These are phyloP conservation scores for Cladophialophora yegresii DNA, from an alignment of 2,329 filamentous ascomycete genomes.

Conservation along the genomic window DNA sequence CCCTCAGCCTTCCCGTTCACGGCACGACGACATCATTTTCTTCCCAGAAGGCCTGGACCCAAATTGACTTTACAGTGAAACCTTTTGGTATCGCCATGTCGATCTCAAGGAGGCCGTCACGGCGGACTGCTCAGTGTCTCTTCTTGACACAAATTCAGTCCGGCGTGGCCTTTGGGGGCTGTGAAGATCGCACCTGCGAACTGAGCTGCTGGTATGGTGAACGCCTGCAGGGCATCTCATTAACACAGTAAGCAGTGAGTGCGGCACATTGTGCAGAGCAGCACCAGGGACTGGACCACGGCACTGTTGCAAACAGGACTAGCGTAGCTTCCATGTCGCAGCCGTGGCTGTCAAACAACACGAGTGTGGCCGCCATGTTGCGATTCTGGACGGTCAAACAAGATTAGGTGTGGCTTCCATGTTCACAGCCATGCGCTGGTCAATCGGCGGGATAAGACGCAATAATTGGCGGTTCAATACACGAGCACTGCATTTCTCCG, in stretches of 20 bases:
- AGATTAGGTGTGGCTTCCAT: not conserved
- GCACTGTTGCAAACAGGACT: not conserved
- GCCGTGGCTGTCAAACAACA: constrained; percentile 2
- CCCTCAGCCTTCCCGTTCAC: not conserved
- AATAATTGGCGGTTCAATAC: not conserved
- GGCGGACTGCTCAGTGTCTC: not conserved
- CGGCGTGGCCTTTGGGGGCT: too few relatives aligned
- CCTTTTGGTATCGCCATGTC: not conserved
- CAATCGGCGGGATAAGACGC: not conserved
- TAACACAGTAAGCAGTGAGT: not conserved
- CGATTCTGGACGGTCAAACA: too few relatives aligned
- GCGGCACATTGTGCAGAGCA: not conserved
- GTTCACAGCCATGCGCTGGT: constrained; percentile 3
- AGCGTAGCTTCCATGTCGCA: not conserved
- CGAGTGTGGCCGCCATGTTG: too few relatives aligned
- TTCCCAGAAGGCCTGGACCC: not conserved
- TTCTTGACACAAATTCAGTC: not conserved
- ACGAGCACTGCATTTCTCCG: not conserved
- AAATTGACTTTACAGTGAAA: not conserved
- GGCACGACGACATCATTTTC: not conserved
- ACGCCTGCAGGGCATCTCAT: not conserved
- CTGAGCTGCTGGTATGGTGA: not conserved
- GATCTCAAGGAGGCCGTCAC: not conserved
- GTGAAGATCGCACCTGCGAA: not conserved
- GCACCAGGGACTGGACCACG: too few relatives aligned